Evolutionary conservation across 768 basidiomycete species (phyloP).

Genomic region (Leccinellum luteum): DNA sequence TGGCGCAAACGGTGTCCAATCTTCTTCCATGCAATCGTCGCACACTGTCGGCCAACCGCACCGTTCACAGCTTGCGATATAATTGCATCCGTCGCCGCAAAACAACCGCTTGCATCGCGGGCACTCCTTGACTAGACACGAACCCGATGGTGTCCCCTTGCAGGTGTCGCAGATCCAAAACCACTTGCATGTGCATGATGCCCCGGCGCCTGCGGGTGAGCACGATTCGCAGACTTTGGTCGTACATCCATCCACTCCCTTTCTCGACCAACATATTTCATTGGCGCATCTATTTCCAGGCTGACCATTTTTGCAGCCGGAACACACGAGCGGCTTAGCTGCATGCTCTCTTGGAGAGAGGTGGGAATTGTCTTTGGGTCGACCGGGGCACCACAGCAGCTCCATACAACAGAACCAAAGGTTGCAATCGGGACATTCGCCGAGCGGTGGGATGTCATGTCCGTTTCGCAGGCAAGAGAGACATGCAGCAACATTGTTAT

Average conservation of each 20-base stretch:
- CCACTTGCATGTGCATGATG: constrained; percentile 20
- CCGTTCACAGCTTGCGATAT: constrained; percentile 18
- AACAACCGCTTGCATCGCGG: constrained; percentile 17
- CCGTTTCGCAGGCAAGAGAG: constrained; percentile 4
- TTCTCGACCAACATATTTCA: constrained; percentile 18
- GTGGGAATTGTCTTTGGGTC: neutral
- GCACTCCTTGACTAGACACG: constrained; percentile 13
- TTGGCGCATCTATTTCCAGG: constrained; percentile 5
- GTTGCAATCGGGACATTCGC: constrained; percentile 20
- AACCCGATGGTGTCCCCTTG: neutral
- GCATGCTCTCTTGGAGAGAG: constrained; percentile 10
- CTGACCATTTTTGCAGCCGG: constrained; percentile 5
- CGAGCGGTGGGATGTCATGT: constrained; percentile 1
- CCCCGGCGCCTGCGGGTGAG: constrained; percentile 12
- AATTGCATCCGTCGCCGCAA: constrained; percentile 20
- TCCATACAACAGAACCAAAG: constrained; percentile 22
- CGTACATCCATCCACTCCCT: too few relatives aligned
- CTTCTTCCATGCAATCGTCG: too few relatives aligned
- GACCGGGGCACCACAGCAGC: constrained; percentile 23
- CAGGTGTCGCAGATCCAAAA: constrained; percentile 26
- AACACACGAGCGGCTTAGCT: constrained; percentile 11
- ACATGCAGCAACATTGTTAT: constrained; percentile 5
- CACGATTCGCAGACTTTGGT: constrained; percentile 17
- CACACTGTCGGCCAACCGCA: too few relatives aligned
- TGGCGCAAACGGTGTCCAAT: too few relatives aligned